Evolutionary conservation across 352 stramenopile genomes (phyloP), one percentile per base, ranked within the genome.

Genomic region (Phytophthora palmivora): DNA sequence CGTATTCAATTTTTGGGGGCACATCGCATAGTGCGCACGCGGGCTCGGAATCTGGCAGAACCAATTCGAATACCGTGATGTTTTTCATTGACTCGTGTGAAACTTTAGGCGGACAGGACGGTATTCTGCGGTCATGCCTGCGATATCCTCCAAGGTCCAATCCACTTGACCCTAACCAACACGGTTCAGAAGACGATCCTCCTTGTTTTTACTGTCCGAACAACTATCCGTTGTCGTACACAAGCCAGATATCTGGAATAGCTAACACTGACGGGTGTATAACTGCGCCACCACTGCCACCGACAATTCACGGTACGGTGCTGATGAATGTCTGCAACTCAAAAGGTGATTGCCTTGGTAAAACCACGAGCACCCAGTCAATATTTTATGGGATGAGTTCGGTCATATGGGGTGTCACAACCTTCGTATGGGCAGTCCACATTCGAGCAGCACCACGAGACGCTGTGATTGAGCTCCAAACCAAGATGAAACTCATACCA

Each of bases 31-130:
- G 14, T 39, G 41, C 34, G 38, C 4, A n/a, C 19, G 16, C 11
- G 39, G 46, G 41, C n/a, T 51, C 55, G 4, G 49, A 21, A 22
- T 58, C 54, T 2, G 9, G 18, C 26, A 52, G 8, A 8, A 34
- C 8, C 15, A 39, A 30, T 15, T 38, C 55, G 6, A 69, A 32
- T 42, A 68, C 30, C n/a, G 63, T 82, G 8, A 52, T 74, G 10
- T 79, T 87, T 38, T 78, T 76, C 48, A 74, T 88, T 16, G 72
- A 90, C 46, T 69, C 78, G 0, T 90, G 81, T 38, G 80, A 89
- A 58, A 80, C 77, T 5, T 49, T 84, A 18, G 81, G 72, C 4
- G 81, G 76, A 0, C 38, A 58, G 1, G 24, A 74, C 0, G 75
- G 74, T 2, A 79, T 87, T 12, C 56, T 90, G 37, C 76, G 76